phyloP scores from a whole-genome alignment of 306 rosid species.

The Malus fusca region DNA sequence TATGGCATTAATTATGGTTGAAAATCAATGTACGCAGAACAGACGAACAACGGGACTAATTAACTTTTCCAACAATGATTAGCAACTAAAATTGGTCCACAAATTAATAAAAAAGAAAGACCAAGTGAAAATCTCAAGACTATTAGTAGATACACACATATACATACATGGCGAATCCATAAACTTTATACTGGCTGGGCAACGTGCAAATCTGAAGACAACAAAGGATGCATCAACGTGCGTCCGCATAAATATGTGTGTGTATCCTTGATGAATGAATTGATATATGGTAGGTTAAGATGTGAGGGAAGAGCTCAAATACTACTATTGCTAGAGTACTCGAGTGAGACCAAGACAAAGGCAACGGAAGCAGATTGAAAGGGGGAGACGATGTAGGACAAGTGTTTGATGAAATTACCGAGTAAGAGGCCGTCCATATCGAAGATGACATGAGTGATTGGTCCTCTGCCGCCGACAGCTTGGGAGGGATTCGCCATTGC shows the following conservation, averaged over 20 bases:
- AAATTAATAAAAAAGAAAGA: neutral
- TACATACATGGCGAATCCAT: too few relatives aligned
- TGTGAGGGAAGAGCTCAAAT: neutral
- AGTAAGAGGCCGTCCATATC: constrained; percentile 97
- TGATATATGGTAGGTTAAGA: neutral
- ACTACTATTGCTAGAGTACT: neutral
- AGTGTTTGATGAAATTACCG: constrained; percentile 37
- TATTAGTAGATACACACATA: neutral
- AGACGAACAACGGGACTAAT: too few relatives aligned
- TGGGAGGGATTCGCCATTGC: constrained; percentile 45
- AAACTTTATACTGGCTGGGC: too few relatives aligned
- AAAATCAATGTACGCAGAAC: too few relatives aligned
- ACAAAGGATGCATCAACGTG: too few relatives aligned
- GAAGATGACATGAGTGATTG: constrained; percentile 62
- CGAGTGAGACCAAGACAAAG: neutral
- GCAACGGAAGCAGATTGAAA: neutral
- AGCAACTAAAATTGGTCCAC: neutral
- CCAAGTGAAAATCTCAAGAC: neutral
- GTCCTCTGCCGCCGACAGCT: constrained; percentile 18
- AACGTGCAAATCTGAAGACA: too few relatives aligned
- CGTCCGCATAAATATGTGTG: too few relatives aligned
- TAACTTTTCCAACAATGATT: neutral
- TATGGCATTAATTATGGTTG: neutral
- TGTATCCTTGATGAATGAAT: neutral
- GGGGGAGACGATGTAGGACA: neutral